Evolutionary conservation across 106 monocot species (phyloP).

Genomic region (Dioscorea zingiberensis): DNA sequence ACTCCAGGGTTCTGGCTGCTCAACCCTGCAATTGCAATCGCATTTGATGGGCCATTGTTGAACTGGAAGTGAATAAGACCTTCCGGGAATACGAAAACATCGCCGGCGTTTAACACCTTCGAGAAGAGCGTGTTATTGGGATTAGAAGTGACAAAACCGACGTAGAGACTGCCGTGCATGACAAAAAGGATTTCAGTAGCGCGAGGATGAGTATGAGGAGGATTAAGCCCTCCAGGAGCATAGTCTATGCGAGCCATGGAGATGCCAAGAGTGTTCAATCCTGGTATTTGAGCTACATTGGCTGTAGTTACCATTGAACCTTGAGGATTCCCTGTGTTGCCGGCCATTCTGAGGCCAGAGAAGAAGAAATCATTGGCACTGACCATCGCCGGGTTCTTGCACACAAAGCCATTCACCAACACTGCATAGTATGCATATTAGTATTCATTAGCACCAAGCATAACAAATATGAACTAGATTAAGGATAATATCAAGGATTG

Average conservation of each 20-base stretch:
- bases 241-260: neutral
- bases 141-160: neutral
- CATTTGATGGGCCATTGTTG: neutral
- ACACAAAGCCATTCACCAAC: neutral
- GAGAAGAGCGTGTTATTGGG: neutral
- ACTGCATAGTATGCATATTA: neutral
- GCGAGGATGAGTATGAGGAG: neutral
- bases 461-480: neutral
- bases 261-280: neutral
- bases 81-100: neutral
- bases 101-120: neutral
- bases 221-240: neutral
- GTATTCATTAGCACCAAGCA: too few species aligned
- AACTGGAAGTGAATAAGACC: neutral
- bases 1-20: neutral
- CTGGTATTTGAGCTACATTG: neutral
- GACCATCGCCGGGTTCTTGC: neutral
- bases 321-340: neutral
- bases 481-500: neutral
- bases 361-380: neutral
- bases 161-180: neutral
- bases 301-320: neutral
- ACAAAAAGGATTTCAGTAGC: neutral
- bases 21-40: neutral
- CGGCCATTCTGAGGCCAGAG: neutral